Evolutionary conservation across 2,329 filamentous ascomycete genomes (phyloP).

Genomic region (Pyrenochaeta sp.): DNA sequence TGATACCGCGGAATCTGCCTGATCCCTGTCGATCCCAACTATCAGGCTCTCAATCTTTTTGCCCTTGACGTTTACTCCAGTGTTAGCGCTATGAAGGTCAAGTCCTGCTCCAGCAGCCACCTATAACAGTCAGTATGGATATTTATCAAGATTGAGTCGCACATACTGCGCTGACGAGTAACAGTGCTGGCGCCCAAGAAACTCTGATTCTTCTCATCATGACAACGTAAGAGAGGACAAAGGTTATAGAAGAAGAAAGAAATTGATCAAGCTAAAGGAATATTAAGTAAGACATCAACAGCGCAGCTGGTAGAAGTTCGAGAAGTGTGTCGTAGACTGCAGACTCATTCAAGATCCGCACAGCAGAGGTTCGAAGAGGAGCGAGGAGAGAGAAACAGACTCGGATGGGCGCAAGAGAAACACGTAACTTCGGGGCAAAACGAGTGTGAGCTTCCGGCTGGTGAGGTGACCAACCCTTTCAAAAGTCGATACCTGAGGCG

Average conservation of each 20-base stretch:
- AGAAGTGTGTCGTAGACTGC: slow-evolving; percentile 41
- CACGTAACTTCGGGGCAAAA: slow-evolving; percentile 32
- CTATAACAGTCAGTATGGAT: slow-evolving; percentile 30
- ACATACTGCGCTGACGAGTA: slow-evolving; percentile 43
- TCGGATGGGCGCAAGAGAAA: slow-evolving; percentile 19
- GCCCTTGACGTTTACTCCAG: slow-evolving; percentile 29
- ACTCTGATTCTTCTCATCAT: slow-evolving; percentile 41
- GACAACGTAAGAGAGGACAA: slow-evolving; percentile 5
- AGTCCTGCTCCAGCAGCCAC: slow-evolving; percentile 32
- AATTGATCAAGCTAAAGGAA: slow-evolving; percentile 7
- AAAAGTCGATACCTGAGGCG: slow-evolving; percentile 37
- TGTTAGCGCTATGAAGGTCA: slow-evolving; percentile 31
- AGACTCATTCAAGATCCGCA: slow-evolving; percentile 44
- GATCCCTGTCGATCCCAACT: slow-evolving; percentile 29
- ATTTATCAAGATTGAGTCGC: neutral
- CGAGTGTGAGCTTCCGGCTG: slow-evolving; percentile 37
- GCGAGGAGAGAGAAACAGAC: slow-evolving; percentile 22
- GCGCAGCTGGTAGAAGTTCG: slow-evolving; percentile 42
- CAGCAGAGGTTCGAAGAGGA: slow-evolving; percentile 43
- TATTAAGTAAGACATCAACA: slow-evolving; percentile 46
- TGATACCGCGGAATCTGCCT: slow-evolving; percentile 17
- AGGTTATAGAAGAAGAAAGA: neutral
- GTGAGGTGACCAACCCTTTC: slow-evolving; percentile 40
- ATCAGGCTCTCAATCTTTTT: slow-evolving; percentile 34
- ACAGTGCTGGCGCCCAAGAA: slow-evolving; percentile 31